Evolutionary conservation across 2,329 filamentous ascomycete species (phyloP), one percentile per base, ranked within the genome.

Genomic region (Ascocoryne sarcoides): DNA sequence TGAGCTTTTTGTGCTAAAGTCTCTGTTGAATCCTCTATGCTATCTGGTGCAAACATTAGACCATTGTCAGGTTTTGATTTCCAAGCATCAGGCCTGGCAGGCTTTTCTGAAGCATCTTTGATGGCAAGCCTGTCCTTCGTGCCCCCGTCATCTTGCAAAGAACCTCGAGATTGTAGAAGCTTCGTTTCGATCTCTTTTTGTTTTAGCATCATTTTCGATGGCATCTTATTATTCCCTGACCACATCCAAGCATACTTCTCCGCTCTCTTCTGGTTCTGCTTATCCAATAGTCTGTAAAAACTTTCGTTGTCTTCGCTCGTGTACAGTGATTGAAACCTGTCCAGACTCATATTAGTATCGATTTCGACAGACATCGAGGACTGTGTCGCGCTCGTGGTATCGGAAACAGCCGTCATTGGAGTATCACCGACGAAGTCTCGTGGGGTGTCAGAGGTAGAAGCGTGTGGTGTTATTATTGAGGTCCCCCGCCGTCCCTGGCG

Each of bases 261-360:
- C 0, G 84, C 81, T 37, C 73, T 76, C 60, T 88, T 90, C 46
- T 80, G 73, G 57, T 95, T 98, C 57, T 95, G 87, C 55, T 81
- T 84, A 64, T 98, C 92, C 19, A 96, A 68, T 1, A 98, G 70
- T 53, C 82, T 83, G 62, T 95, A 94, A 66, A 98, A 96, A 53
- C 85, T 93, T 59, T 95, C 92, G 58, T 96, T 96, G 60, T 98
- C 92, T 62, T 98, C 92, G 56, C 87, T 95, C 1, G 90, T 98
- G 64, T 95, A 96, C 51, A 85, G 90, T 3, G 84, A 75, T 58
- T 98, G 92, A 55, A 95, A 98, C 1, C 81, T 76, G 39, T 81
- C 78, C 1, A 98, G 71, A 44, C 82, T 88, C 69, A 96, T 78
- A 52, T 81, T 82, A 31, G 81, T 78, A 58, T 94, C 81, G 14